phyloP scores from a whole-genome alignment of 768 basidiomycete species.

The Tremella fuciformis region DNA sequence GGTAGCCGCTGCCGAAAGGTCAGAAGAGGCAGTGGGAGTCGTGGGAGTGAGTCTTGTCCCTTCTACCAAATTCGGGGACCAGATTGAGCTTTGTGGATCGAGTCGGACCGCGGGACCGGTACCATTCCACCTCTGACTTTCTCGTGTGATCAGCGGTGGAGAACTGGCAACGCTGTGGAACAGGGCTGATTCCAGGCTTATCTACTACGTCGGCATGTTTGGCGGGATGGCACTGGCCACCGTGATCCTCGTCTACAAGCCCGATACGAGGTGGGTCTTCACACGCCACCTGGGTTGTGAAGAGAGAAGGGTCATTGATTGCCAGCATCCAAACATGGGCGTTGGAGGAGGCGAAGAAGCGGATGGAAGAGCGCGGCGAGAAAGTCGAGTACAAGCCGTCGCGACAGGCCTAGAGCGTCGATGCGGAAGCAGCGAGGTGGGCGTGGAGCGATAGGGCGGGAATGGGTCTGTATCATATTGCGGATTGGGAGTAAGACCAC shows the following conservation, averaged over 20 bases:
- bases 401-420: conserved; percentile 8
- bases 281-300: background rate
- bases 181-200: conserved; percentile 50
- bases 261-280: conserved; percentile 75
- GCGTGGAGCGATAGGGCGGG: background rate
- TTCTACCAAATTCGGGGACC: too few species aligned
- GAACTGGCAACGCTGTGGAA: too few species aligned
- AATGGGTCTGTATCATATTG: background rate
- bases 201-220: conserved; percentile 90
- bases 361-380: conserved; percentile 92
- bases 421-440: background rate
- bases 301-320: background rate
- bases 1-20: conserved; percentile 23
- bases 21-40: conserved; percentile 76
- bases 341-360: conserved; percentile 76
- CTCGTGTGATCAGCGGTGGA: too few species aligned
- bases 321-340: conserved; percentile 89
- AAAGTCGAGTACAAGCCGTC: conserved; percentile 73
- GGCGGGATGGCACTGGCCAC: conserved; percentile 74
- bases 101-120: too few species aligned
- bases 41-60: conserved; percentile 66
- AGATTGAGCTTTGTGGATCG: too few species aligned
- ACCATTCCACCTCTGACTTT: too few species aligned
- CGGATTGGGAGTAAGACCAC: too few species aligned
- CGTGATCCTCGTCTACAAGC: conserved; percentile 83